Conservation (phyloP, 352 stramenopile species). For the Thraustochytrium sp. region DNA sequence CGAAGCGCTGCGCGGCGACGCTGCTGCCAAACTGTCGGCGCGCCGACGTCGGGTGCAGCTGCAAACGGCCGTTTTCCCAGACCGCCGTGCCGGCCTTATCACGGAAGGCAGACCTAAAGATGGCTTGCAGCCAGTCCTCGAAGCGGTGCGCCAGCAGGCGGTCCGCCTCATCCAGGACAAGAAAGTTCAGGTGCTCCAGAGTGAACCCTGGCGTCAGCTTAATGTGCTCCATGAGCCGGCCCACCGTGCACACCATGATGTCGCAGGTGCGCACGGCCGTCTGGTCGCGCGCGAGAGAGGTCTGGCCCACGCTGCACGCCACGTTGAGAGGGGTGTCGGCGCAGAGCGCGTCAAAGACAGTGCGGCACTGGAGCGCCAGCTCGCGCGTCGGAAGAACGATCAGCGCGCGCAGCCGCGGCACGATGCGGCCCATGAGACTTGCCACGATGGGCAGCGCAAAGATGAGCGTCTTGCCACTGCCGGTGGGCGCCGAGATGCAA, state of each 20-base stretch:
- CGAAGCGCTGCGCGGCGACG: constrained; percentile 16
- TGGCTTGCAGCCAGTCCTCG: constrained; percentile 90
- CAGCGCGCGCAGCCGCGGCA: constrained; percentile 82
- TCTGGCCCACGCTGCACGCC: constrained; percentile 16
- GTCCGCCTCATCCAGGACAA: constrained; percentile 96
- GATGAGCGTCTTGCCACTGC: constrained; percentile 92
- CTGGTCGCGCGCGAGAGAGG: not conserved
- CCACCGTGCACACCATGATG: constrained; percentile 93
- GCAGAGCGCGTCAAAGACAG: constrained; percentile 28
- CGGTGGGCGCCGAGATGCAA: constrained; percentile 92
- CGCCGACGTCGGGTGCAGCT: not conserved
- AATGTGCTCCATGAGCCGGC: constrained; percentile 91
- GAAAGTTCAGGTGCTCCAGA: constrained; percentile 88
- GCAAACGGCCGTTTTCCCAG: not conserved
- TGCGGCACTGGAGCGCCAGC: constrained; percentile 72
- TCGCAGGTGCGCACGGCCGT: constrained; percentile 54
- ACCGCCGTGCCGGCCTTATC: not conserved
- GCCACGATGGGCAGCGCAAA: constrained; percentile 93
- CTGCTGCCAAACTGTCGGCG: not conserved
- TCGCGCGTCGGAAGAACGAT: constrained; percentile 93
- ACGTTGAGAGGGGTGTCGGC: not conserved
- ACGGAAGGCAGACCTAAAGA: constrained; percentile 61
- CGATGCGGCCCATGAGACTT: constrained; percentile 65
- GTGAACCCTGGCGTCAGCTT: constrained; percentile 91
- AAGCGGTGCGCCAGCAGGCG: constrained; percentile 92